Base-by-base conservation (phyloP, 106 monocot genomes). In the Dioscorea alata region DNA sequence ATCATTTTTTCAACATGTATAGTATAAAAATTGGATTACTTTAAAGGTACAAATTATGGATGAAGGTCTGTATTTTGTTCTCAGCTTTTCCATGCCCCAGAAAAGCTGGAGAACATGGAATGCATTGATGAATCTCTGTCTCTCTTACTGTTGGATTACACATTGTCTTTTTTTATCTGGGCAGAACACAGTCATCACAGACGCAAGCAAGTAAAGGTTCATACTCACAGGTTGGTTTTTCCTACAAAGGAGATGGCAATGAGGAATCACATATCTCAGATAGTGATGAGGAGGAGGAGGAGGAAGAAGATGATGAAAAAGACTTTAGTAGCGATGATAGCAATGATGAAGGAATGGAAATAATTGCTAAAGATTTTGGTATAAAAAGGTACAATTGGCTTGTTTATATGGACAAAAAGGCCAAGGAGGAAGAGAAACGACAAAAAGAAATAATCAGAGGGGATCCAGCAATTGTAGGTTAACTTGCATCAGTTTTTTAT, bases 341-440 rank as follows among this genome's bases (percentile, higher is more conserved):
- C 63, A 84, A 85, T 62, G 93, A 99, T 75, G 87, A 93, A 80
- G 78, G 83, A 59, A 86, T 99, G 79, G 99, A 90, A 50, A 64
- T 35, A 33, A 93, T 99, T 78, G 93, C 99, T 24, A 90, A 93
- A 78, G 99, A 90, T 49, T 99, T 99, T 88, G 99, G 99, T 71
- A 67, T 99, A n/a, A 93, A 81, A 70, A 85, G 90, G 73, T 99
- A 99, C 66, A 99, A 90, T 51, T 93, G 93, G 93, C 93, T 99
- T 78, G 84, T 93, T 70, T 87, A 93, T 70, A 99, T 90, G 99
- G 99, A 99, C 59, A 93, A 93, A 62, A 99, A 93, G 76, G 81
- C 86, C 51, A 99, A 90, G 64, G 99, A 99, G 71, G 92, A 97
- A 75, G 99, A 99, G 78, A 93, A 81, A 77, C 82, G 87, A 3